Percentiles rank a stretch among this genome's conserved stretches.
These are phyloP conservation scores for Penicillium verhagenii DNA, from an alignment of 495 filamentous ascomycete species.

Conservation along the genomic window DNA sequence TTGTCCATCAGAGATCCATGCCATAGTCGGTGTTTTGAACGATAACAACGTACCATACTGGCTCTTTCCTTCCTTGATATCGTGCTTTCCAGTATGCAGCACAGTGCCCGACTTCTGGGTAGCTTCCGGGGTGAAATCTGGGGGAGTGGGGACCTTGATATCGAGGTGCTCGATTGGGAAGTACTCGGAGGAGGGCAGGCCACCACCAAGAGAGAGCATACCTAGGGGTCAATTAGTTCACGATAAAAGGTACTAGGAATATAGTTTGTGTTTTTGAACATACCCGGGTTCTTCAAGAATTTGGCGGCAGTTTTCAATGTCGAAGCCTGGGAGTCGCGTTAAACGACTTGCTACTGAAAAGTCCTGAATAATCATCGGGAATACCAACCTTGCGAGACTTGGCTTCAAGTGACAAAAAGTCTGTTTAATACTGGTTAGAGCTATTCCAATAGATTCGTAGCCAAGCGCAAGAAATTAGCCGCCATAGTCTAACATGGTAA, in stretches of 20 bases:
- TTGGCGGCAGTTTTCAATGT: slow-evolving; percentile 76
- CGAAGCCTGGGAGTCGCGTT: slow-evolving; percentile 43
- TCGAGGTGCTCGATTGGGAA: slow-evolving; percentile 77
- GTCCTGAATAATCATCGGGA: neutral
- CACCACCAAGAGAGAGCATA: slow-evolving; percentile 86
- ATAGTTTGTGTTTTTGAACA: slow-evolving; percentile 10
- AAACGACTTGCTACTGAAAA: neutral
- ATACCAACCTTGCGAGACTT: slow-evolving; percentile 39
- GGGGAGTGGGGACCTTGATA: slow-evolving; percentile 64
- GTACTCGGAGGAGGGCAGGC: slow-evolving; percentile 82
- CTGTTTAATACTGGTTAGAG: slow-evolving; percentile 11
- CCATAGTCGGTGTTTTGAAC: neutral
- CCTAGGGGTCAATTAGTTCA: slow-evolving; percentile 29
- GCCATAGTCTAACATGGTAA: neutral
- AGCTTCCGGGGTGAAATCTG: slow-evolving; percentile 67
- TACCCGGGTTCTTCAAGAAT: slow-evolving; percentile 68
- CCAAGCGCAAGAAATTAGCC: neutral
- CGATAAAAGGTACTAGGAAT: too few relatives aligned
- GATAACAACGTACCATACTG: slow-evolving; percentile 49
- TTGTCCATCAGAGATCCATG: neutral
- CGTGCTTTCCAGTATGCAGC: slow-evolving; percentile 76
- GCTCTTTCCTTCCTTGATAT: slow-evolving; percentile 63
- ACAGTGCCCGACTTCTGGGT: slow-evolving; percentile 52
- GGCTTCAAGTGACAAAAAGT: slow-evolving; percentile 39
- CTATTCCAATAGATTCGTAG: neutral